phyloP scores from a whole-genome alignment of 768 basidiomycete species.

The Lactifluus volemus region DNA sequence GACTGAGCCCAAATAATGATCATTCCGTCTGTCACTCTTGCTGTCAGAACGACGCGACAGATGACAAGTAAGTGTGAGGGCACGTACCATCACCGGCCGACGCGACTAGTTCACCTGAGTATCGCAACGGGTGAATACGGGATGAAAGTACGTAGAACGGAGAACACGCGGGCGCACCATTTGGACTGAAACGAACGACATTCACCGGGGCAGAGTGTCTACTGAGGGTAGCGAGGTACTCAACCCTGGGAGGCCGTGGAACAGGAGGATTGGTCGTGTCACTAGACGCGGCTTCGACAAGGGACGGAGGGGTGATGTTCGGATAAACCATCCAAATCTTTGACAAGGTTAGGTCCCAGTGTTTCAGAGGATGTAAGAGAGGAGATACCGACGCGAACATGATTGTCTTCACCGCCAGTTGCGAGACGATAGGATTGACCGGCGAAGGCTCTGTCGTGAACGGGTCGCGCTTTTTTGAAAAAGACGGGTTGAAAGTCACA shows the following conservation, averaged over 20 bases:
- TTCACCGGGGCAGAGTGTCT: constrained; percentile 94
- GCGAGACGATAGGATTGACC: constrained; percentile 83
- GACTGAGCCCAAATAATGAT: constrained; percentile 93
- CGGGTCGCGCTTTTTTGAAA: constrained; percentile 72
- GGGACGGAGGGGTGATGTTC: constrained; percentile 64
- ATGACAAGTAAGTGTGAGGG: neutral
- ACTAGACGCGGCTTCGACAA: constrained; percentile 36
- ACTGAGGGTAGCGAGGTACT: constrained; percentile 90
- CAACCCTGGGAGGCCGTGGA: constrained; percentile 73
- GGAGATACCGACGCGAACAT: constrained; percentile 72
- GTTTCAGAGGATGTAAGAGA: neutral
- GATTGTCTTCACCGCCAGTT: constrained; percentile 94
- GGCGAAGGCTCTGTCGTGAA: constrained; percentile 46
- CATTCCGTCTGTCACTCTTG: constrained; percentile 69
- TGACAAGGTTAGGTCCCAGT: neutral
- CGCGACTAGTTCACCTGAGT: constrained; percentile 78
- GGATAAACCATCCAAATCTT: constrained; percentile 95
- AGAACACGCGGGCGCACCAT: constrained; percentile 44
- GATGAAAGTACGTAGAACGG: neutral
- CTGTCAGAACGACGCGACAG: constrained; percentile 1
- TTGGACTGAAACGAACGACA: constrained; percentile 92
- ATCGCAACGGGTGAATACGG: neutral
- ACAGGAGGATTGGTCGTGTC: constrained; percentile 26
- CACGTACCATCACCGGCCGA: constrained; percentile 92
- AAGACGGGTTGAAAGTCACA: constrained; percentile 90